These are phyloP conservation scores for Zymoseptoria passerinii DNA, from an alignment of 2,329 filamentous ascomycete genomes.

Conservation along the genomic window DNA sequence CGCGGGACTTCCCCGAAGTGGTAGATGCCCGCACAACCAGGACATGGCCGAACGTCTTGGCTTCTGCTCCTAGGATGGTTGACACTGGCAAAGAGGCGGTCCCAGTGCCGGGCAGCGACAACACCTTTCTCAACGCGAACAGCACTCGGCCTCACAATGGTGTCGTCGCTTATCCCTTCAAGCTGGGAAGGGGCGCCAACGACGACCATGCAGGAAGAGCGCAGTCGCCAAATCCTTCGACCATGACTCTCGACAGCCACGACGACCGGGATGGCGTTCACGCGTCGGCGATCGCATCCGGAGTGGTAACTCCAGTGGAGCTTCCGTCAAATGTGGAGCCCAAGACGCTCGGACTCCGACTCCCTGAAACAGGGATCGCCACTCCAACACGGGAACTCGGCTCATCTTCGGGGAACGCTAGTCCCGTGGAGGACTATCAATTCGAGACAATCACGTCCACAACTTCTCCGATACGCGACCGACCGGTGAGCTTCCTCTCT, in stretches of 20 bases:
- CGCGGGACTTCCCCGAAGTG: slow-evolving; percentile 2
- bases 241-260: slow-evolving; percentile 21
- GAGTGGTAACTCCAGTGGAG: not conserved
- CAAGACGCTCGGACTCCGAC: not conserved
- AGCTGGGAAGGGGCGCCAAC: slow-evolving; percentile 42
- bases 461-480: slow-evolving; percentile 1
- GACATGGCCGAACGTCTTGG: not conserved
- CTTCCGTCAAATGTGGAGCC: not conserved
- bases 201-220: not conserved
- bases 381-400: slow-evolving; percentile 1
- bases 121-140: slow-evolving; percentile 41
- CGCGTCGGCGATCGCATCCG: not conserved
- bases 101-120: slow-evolving; percentile 29
- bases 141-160: slow-evolving; percentile 59
- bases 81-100: slow-evolving; percentile 14
- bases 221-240: slow-evolving; percentile 16
- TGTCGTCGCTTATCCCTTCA: slow-evolving; percentile 66
- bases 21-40: not conserved
- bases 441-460: not conserved
- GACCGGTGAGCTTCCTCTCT: slow-evolving; percentile 14
- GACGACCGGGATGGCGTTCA: slow-evolving; percentile 1
- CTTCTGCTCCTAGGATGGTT: slow-evolving; percentile 7
- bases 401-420: not conserved
- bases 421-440: not conserved
- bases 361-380: not conserved